Base-by-base conservation (phyloP, 805 yeast species). In the Suhomyces sp. region DNA sequence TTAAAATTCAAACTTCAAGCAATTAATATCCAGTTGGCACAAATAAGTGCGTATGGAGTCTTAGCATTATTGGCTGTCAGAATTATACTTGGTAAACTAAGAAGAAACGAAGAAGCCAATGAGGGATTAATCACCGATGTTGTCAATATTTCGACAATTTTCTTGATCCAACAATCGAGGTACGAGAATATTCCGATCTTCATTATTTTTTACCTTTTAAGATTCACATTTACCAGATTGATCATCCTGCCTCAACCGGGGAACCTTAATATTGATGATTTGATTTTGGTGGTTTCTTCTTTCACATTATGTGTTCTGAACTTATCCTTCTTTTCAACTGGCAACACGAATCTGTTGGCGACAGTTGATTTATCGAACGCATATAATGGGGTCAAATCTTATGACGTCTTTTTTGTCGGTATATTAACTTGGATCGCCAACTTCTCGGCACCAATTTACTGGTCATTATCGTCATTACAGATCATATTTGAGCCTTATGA, bases 301-400 rank as follows among this genome's bases (percentile, higher is more conserved):
- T 58, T 72, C 39, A 60, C 63, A 2, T 44, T 88, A 3, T 55
- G 83, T 15, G 45, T 88, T 31, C 95, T 88, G 53, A 81, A 87
- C 46, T 65, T 88, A 26, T 64, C 88, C 0, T 93, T 91, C 54
- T 93, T 86, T 63, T 85, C 86, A 14, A 71, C 83, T 55, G 98
- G 98, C 0, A 87, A 86, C 33, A 88, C 98, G 0, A 93, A 93
- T 53, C 87, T 96, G 25, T 71, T 93, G 47, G 91, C 97, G 0
- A 83, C 97, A 0, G 80, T 93, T 15, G 97, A 91, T 50, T 69
- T 93, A 16, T 78, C 95, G 0, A 90, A 91, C 54, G 90, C 96
- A 0, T 93, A 93, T 58, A 91, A 91, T 54, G 98, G 98, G 0
- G 68, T 90, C 6, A 60, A 77, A 1, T 72, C 76, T 28, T 93